phyloP scores from a whole-genome alignment of 2,329 filamentous ascomycete genomes.

The Exophiala sp. region DNA sequence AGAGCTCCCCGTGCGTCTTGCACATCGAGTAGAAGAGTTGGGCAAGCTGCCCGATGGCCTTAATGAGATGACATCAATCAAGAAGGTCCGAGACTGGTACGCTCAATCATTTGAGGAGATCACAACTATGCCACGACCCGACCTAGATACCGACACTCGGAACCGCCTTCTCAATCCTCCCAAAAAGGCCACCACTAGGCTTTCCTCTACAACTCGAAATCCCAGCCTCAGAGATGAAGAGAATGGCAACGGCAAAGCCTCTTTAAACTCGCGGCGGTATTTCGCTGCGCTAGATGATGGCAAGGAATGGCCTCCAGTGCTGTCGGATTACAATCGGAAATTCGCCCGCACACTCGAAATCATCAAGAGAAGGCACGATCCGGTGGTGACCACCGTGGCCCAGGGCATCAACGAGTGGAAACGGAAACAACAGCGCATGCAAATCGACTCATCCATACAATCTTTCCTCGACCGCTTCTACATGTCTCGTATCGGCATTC shows the following conservation, averaged over 20 bases:
- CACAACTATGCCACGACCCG: constrained; percentile 75
- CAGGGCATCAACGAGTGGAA: constrained; percentile 99
- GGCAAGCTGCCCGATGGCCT: constrained; percentile 89
- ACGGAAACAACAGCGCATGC: constrained; percentile 90
- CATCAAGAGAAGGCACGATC: constrained; percentile 94
- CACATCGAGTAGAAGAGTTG: constrained; percentile 93
- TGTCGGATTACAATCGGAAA: constrained; percentile 88
- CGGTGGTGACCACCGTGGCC: constrained; percentile 95
- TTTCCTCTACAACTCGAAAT: constrained; percentile 82
- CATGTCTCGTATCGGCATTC: constrained; percentile 98
- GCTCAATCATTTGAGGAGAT: constrained; percentile 99
- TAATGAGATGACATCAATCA: constrained; percentile 96
- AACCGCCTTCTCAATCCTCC: constrained; percentile 64
- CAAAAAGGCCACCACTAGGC: constrained; percentile 56
- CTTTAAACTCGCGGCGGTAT: constrained; percentile 65
- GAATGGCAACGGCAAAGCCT: constrained; percentile 51
- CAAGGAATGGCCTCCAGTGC: constrained; percentile 86
- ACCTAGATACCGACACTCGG: constrained; percentile 70
- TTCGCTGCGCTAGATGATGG: constrained; percentile 89
- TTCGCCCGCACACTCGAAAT: constrained; percentile 86
- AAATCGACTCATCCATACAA: constrained; percentile 93
- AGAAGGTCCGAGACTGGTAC: constrained; percentile 95
- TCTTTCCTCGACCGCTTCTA: constrained; percentile 98
- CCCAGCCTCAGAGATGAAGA: constrained; percentile 77
- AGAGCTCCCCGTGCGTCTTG: constrained; percentile 92